Percentiles rank a stretch among this genome's conserved stretches.
Conservation (phyloP, 257 asterid genomes). For the Capsicum pubescens region DNA sequence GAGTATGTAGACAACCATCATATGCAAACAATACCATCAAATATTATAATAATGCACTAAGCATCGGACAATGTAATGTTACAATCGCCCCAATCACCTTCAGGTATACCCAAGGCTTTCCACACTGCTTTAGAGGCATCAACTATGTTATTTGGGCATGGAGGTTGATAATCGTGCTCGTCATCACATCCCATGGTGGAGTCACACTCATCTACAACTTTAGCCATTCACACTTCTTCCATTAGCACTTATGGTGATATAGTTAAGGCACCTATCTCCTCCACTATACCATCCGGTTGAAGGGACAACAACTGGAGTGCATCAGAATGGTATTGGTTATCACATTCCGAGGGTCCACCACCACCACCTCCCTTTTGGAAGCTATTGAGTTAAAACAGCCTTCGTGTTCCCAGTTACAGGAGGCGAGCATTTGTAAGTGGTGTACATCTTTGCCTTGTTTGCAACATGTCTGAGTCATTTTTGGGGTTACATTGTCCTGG, state of each 20-base stretch:
- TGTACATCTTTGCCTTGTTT: constrained; percentile 41
- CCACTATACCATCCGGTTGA: constrained; percentile 55
- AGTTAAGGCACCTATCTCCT: constrained; percentile 39
- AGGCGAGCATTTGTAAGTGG: constrained; percentile 53
- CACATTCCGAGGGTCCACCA: constrained; percentile 52
- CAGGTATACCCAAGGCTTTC: constrained; percentile 46
- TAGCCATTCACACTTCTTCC: constrained; percentile 42
- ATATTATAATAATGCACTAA: background rate
- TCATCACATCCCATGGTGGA: constrained; percentile 54
- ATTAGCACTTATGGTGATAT: constrained; percentile 37
- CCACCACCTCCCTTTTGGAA: constrained; percentile 53
- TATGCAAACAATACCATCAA: background rate
- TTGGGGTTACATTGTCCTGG: constrained; percentile 52
- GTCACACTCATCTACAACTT: constrained; percentile 55
- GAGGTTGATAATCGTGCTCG: constrained; percentile 55
- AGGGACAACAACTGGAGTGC: constrained; percentile 43
- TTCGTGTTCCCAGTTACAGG: constrained; percentile 35
- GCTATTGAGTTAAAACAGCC: constrained; percentile 50
- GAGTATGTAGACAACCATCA: background rate
- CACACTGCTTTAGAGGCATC: constrained; percentile 56
- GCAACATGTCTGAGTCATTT: constrained; percentile 48
- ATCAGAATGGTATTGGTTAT: constrained; percentile 47
- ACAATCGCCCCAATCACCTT: constrained; percentile 44
- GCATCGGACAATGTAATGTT: constrained; percentile 54
- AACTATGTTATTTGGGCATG: constrained; percentile 53